Evolutionary conservation across 371 early-diverging fungal genomes (phyloP).

Genomic region (Mortierella sp.): DNA sequence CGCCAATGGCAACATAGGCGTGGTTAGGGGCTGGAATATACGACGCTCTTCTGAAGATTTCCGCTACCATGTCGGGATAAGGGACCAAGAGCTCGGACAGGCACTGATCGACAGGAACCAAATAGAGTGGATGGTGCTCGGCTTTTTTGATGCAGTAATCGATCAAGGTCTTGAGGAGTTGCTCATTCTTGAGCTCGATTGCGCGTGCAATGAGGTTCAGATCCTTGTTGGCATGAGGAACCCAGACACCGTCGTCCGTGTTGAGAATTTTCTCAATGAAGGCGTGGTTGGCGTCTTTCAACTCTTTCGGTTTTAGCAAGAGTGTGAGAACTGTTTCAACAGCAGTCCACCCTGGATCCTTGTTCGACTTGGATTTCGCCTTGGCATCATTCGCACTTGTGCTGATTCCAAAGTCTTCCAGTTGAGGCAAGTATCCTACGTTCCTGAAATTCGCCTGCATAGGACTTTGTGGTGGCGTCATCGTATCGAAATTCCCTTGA

Average conservation of each 20-base stretch:
- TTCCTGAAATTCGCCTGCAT: too few relatives aligned
- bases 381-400: too few relatives aligned
- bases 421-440: too few relatives aligned
- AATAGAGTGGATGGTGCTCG: constrained; percentile 44
- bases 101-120: constrained; percentile 42
- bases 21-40: constrained; percentile 49
- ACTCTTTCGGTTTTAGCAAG: constrained; percentile 17
- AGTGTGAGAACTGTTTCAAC: constrained; percentile 32
- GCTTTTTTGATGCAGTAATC: constrained; percentile 48
- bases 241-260: constrained; percentile 30
- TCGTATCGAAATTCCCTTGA: too few relatives aligned
- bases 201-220: constrained; percentile 45
- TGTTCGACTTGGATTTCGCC: too few relatives aligned
- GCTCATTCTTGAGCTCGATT: constrained; percentile 26
- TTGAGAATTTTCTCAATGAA: constrained; percentile 36
- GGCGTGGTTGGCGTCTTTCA: constrained; percentile 16
- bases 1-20: constrained; percentile 39
- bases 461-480: too few relatives aligned
- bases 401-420: too few relatives aligned
- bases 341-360: constrained; percentile 10
- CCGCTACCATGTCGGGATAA: constrained; percentile 25
- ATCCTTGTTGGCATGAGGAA: constrained; percentile 29
- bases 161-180: constrained; percentile 29
- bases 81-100: constrained; percentile 35
- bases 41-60: constrained; percentile 45